Evolutionary conservation across 2,329 filamentous ascomycete genomes (phyloP).

Genomic region (Balansia obtecta): DNA sequence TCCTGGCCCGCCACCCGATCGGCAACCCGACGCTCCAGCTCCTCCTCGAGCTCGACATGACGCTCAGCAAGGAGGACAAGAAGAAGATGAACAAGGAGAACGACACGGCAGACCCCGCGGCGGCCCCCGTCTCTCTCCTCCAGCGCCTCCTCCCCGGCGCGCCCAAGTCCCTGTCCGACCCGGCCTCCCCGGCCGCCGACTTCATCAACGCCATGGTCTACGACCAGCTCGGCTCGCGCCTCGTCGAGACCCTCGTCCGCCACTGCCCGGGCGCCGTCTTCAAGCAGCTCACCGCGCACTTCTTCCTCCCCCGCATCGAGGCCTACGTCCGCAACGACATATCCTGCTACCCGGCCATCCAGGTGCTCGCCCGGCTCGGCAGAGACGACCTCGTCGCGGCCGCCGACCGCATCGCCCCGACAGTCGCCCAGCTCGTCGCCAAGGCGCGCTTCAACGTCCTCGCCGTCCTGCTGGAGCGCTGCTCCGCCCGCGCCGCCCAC

Average conservation of each 20-base stretch:
- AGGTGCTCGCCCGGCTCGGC: conserved; percentile 69
- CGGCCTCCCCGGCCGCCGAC: conserved; percentile 55
- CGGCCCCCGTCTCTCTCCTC: conserved; percentile 48
- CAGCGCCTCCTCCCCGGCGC: conserved; percentile 68
- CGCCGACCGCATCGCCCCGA: conserved; percentile 57
- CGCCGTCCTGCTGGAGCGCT: conserved; percentile 73
- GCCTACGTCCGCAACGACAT: conserved; percentile 80
- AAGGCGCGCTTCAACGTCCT: conserved; percentile 69
- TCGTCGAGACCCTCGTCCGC: conserved; percentile 77
- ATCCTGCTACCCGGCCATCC: conserved; percentile 76
- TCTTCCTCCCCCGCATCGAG: conserved; percentile 69
- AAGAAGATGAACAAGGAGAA: too few relatives aligned
- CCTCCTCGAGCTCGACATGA: conserved; percentile 74
- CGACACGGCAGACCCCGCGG: too few relatives aligned
- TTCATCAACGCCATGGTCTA: conserved; percentile 85
- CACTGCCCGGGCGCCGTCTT: conserved; percentile 79
- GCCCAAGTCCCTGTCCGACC: conserved; percentile 55
- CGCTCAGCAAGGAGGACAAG: conserved; percentile 54
- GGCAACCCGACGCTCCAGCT: conserved; percentile 92
- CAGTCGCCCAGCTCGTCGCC: conserved; percentile 60
- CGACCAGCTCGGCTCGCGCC: conserved; percentile 76
- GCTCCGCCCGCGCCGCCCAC: conserved; percentile 51
- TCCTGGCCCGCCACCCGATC: conserved; percentile 77
- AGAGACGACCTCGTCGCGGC: conserved; percentile 74
- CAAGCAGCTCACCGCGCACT: conserved; percentile 70